Conservation (phyloP, 306 rosid genomes). For the Mucuna pruriens region DNA sequence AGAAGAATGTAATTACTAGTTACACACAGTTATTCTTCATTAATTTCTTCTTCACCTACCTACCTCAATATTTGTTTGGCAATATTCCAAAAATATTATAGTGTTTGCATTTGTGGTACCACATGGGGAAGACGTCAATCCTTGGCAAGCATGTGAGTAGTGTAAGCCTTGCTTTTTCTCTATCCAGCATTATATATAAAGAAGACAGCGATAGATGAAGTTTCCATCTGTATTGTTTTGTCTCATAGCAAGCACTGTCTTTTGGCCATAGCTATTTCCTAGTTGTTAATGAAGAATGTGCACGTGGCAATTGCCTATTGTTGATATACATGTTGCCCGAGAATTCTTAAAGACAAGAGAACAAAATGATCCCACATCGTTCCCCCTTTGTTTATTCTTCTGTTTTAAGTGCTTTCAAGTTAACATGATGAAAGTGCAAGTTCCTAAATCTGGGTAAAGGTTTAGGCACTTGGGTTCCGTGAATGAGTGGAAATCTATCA, state of each 20-base stretch:
- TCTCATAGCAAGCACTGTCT: constrained; percentile 36
- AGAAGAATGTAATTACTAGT: constrained; percentile 44
- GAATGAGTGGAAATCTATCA: constrained; percentile 13
- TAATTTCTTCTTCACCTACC: constrained; percentile 6
- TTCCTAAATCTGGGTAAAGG: constrained; percentile 4
- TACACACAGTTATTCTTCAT: constrained; percentile 42
- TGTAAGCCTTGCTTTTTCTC: constrained; percentile 42
- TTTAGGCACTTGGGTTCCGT: constrained; percentile 23
- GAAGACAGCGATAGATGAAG: constrained; percentile 71
- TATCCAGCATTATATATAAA: constrained; percentile 37
- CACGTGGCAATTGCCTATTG: constrained; percentile 27
- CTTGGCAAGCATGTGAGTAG: constrained; percentile 61
- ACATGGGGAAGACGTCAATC: constrained; percentile 62
- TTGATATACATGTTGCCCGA: neutral
- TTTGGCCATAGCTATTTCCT: constrained; percentile 36
- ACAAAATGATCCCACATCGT: constrained; percentile 21
- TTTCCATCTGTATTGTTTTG: constrained; percentile 57
- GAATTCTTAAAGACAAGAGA: constrained; percentile 21
- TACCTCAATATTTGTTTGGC: constrained; percentile 37
- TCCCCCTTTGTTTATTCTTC: neutral
- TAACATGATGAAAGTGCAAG: constrained; percentile 9
- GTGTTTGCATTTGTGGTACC: constrained; percentile 39
- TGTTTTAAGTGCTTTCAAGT: neutral
- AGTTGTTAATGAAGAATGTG: constrained; percentile 26
- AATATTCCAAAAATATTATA: constrained; percentile 1